Conservation (phyloP, 805 yeast species). For the Metahyphopichia silvanorum region DNA sequence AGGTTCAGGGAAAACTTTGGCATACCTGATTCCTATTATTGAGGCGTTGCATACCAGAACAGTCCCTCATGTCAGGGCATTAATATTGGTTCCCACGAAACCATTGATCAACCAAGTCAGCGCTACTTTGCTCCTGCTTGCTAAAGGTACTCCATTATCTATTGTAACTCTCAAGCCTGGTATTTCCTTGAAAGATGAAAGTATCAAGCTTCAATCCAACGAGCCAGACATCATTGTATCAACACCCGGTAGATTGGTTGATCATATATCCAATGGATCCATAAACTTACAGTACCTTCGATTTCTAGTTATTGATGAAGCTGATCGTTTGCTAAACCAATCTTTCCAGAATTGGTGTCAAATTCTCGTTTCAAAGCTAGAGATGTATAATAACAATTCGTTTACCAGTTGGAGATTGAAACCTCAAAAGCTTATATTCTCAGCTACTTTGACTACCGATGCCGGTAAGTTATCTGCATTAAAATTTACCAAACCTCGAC, state of each 20-base stretch:
- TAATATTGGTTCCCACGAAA: conserved; percentile 85
- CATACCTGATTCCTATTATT: conserved; percentile 80
- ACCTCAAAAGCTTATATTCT: conserved; percentile 68
- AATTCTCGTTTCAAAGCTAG: conserved; percentile 43
- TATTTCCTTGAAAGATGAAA: conserved; percentile 60
- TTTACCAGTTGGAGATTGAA: conserved; percentile 34
- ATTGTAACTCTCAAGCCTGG: conserved; percentile 58
- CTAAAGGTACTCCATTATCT: conserved; percentile 66
- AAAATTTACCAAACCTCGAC: conserved; percentile 65
- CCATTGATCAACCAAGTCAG: conserved; percentile 84
- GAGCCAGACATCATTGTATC: conserved; percentile 67
- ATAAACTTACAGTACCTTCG: conserved; percentile 51
- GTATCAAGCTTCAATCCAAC: conserved; percentile 38
- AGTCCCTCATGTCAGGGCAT: conserved; percentile 71
- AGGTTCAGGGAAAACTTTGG: conserved; percentile 93
- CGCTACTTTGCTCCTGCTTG: conserved; percentile 53
- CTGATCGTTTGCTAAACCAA: conserved; percentile 79
- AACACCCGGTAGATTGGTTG: conserved; percentile 84
- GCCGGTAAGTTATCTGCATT: conserved; percentile 80
- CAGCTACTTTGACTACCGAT: conserved; percentile 93
- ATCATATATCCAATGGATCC: conserved; percentile 49
- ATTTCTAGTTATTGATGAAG: conserved; percentile 75
- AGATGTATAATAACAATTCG: conserved; percentile 7
- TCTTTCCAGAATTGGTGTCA: conserved; percentile 91
- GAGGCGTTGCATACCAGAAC: conserved; percentile 60